These are phyloP conservation scores for Lactifluus pinguis DNA, from an alignment of 768 basidiomycete genomes.

Conservation along the genomic window DNA sequence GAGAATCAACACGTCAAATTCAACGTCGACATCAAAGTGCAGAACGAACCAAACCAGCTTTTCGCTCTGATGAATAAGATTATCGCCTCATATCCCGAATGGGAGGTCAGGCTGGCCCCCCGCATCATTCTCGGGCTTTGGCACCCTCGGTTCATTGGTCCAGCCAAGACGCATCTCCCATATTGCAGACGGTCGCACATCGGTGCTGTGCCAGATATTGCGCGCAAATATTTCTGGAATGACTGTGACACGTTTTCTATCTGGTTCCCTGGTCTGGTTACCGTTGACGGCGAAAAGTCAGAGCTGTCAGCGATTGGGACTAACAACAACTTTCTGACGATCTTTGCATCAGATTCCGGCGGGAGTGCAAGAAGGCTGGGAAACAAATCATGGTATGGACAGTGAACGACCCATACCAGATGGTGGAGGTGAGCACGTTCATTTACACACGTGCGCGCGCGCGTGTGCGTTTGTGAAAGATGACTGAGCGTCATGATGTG, in stretches of 20 bases:
- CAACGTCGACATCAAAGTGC: conserved; percentile 89
- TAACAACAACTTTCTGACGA: neutral
- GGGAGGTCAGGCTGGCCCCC: conserved; percentile 70
- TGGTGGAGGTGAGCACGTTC: conserved; percentile 65
- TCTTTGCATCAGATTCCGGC: conserved; percentile 49
- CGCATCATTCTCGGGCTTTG: conserved; percentile 76
- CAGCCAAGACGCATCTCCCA: conserved; percentile 67
- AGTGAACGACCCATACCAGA: conserved; percentile 80
- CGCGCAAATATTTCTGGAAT: conserved; percentile 84
- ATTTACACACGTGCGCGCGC: neutral
- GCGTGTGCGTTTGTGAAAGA: neutral
- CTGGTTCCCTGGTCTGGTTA: conserved; percentile 61
- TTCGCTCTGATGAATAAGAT: conserved; percentile 69
- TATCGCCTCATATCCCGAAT: conserved; percentile 55
- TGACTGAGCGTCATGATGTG: conserved; percentile 23
- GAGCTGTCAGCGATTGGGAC: conserved; percentile 6
- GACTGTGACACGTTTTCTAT: conserved; percentile 84
- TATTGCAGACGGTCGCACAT: conserved; percentile 84
- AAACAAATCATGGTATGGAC: conserved; percentile 95
- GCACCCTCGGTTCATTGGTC: conserved; percentile 83
- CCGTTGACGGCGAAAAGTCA: conserved; percentile 64
- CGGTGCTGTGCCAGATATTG: conserved; percentile 59
- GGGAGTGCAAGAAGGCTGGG: conserved; percentile 66
- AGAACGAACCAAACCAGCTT: conserved; percentile 83
- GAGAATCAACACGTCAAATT: conserved; percentile 70